Conservation (phyloP, 139 green algal species). For the Klebsormidium nitens region DNA sequence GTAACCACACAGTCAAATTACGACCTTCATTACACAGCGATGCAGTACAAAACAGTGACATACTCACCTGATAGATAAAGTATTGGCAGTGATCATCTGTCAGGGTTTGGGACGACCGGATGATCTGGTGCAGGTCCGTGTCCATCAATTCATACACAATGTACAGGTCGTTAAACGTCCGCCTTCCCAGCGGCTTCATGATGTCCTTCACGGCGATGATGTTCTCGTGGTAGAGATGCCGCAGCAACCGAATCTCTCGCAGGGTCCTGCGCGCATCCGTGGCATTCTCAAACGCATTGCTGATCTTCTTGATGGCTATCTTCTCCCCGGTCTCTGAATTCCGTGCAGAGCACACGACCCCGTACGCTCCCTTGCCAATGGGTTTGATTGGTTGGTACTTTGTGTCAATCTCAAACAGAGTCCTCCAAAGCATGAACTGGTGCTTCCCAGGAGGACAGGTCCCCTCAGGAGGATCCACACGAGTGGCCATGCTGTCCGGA, state of each 20-base stretch:
- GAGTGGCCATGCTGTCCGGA: conserved; percentile 34
- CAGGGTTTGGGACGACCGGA: conserved; percentile 84
- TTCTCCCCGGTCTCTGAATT: conserved; percentile 52
- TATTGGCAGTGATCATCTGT: conserved; percentile 98
- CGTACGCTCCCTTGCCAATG: conserved; percentile 95
- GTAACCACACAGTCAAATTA: not conserved
- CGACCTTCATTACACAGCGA: not conserved
- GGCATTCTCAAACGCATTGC: conserved; percentile 93
- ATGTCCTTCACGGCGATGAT: conserved; percentile 74
- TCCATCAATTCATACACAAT: conserved; percentile 99
- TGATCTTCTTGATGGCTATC: conserved; percentile 68
- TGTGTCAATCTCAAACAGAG: conserved; percentile 87
- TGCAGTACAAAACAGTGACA: not conserved
- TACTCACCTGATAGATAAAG: conserved; percentile 93
- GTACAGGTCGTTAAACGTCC: conserved; percentile 93
- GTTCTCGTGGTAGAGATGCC: conserved; percentile 80
- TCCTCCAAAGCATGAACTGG: conserved; percentile 75
- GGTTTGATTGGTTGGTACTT: conserved; percentile 58
- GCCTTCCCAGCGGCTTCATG: conserved; percentile 49
- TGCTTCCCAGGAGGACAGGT: conserved; percentile 62
- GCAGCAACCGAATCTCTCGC: conserved; percentile 91
- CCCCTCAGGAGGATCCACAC: conserved; percentile 37
- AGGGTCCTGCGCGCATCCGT: conserved; percentile 87
- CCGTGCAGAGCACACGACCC: conserved; percentile 92
- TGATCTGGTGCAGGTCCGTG: conserved; percentile 99